These are phyloP conservation scores for Neofusicoccum parvum DNA, from an alignment of 2,329 filamentous ascomycete species.

Conservation along the genomic window DNA sequence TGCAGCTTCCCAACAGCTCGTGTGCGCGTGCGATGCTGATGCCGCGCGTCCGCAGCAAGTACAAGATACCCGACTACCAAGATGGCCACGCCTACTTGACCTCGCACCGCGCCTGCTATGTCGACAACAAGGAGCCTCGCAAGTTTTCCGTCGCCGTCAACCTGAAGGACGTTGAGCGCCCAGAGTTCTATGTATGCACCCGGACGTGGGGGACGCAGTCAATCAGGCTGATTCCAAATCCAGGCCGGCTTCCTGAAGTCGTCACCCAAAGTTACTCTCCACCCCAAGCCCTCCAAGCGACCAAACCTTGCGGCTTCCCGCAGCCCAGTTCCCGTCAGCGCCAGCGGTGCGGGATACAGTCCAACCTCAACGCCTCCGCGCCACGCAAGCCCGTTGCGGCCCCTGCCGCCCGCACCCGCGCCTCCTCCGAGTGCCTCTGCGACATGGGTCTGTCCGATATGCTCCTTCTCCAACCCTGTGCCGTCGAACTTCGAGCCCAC, in stretches of 20 bases:
- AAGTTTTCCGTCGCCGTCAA: slow-evolving; percentile 83
- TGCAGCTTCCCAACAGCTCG: slow-evolving; percentile 25
- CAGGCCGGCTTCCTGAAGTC: slow-evolving; percentile 92
- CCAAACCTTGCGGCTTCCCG: slow-evolving; percentile 46
- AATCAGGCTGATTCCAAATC: slow-evolving; percentile 2
- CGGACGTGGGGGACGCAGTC: background rate
- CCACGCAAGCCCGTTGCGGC: slow-evolving; percentile 38
- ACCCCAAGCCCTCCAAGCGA: slow-evolving; percentile 76
- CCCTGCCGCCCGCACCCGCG: slow-evolving; percentile 46
- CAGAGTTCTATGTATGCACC: slow-evolving; percentile 76
- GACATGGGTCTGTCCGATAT: slow-evolving; percentile 96
- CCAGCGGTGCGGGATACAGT: slow-evolving; percentile 39
- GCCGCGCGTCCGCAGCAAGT: slow-evolving; percentile 65
- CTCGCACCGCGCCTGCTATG: slow-evolving; percentile 92
- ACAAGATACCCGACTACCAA: slow-evolving; percentile 90
- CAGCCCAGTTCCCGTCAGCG: slow-evolving; percentile 29
- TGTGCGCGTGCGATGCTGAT: slow-evolving; percentile 16
- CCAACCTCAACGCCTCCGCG: slow-evolving; percentile 34
- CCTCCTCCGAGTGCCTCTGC: slow-evolving; percentile 49
- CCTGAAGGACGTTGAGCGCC: slow-evolving; percentile 85
- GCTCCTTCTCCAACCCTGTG: slow-evolving; percentile 89
- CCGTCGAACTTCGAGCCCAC: slow-evolving; percentile 91
- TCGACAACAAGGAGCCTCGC: slow-evolving; percentile 83
- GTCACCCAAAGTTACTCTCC: slow-evolving; percentile 86
- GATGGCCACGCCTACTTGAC: slow-evolving; percentile 96